Base-by-base conservation (phyloP, 2,329 filamentous ascomycete species). In the Colletotrichum cordylinicola region DNA sequence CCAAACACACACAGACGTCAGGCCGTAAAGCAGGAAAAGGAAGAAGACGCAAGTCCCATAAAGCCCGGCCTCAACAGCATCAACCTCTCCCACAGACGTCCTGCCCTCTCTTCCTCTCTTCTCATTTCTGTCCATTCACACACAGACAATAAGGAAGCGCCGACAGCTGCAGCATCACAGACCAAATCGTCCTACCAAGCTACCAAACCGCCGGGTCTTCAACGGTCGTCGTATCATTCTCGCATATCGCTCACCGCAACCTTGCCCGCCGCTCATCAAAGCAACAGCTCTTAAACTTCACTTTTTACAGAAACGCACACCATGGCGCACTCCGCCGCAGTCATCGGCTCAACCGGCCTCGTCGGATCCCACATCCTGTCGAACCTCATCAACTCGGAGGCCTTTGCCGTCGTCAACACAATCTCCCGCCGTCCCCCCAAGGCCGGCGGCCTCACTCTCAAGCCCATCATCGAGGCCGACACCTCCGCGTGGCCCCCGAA, bases 361-460 rank as follows among this genome's bases (percentile, higher is more conserved):
- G 89, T 90, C 79, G 96, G 96, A 82, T 91, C 91, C 68, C 88
- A 94, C 82, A 96, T 98, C 83, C 92, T 98, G 81, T 84, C 87
- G 8, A 88, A 86, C n/a, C 88, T 95, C 61, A 89, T 95, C 80
- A 82, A 88, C 16, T 85, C 89, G 74, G 84, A 87, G 70, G 86
- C 87, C 77, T 87, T 91, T 83, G 85, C 87, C 78, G 84, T 88
- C 70, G 85, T 95, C 35, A 85, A 90, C 81, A 93, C 93, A 79
- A 92, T 94, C 85, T 89, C 93, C 27, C 93, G 94, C 67, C 93
- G 93, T 81, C 85, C 88, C 6, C 93, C 93, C 60, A 87, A 89
- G 74, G 82, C 89, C 70, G 70, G 70, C 35, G 83, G 87, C 71
- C 82, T 86, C 48, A 86, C 86, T 16, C 88, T 95, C 69, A 87